These are phyloP conservation scores for Leccinum subgranulosum DNA, from an alignment of 768 basidiomycete genomes.

Conservation along the genomic window DNA sequence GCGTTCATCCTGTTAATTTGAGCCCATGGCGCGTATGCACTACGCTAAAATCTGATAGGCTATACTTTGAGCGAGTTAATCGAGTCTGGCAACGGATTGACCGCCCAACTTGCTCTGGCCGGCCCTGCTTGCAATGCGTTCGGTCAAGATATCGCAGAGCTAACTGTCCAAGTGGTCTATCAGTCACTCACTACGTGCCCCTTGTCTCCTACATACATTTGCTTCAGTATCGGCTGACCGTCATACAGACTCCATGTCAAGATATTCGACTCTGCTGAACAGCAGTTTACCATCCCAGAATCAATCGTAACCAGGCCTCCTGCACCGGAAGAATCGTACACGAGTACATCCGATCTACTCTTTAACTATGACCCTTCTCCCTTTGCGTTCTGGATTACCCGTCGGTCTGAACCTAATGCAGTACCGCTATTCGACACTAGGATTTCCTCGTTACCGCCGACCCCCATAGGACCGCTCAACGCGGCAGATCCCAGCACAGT, in stretches of 20 bases:
- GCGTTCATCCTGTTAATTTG: background rate
- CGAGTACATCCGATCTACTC: constrained; percentile 50
- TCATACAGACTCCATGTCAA: constrained; percentile 59
- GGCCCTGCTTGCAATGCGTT: constrained; percentile 62
- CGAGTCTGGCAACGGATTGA: constrained; percentile 45
- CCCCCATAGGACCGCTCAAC: constrained; percentile 53
- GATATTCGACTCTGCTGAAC: constrained; percentile 53
- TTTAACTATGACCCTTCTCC: constrained; percentile 64
- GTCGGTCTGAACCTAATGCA: constrained; percentile 52
- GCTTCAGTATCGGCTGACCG: background rate
- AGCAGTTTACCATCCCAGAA: constrained; percentile 64
- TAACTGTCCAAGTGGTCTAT: constrained; percentile 62
- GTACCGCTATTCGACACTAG: constrained; percentile 69
- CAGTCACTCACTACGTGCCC: constrained; percentile 48
- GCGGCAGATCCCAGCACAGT: constrained; percentile 47
- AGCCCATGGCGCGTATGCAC: background rate
- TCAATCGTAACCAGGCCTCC: constrained; percentile 44
- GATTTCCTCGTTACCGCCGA: constrained; percentile 51
- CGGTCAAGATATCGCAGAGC: constrained; percentile 50
- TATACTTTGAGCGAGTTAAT: constrained; percentile 46
- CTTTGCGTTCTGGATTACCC: constrained; percentile 78
- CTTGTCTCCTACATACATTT: background rate
- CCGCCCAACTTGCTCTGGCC: constrained; percentile 49
- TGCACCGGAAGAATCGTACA: constrained; percentile 32
- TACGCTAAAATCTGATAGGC: constrained; percentile 34